Evolutionary conservation across 805 yeast species (phyloP), one percentile per base, ranked within the genome.

Genomic region (Cyberlindnera galapagoensis): DNA sequence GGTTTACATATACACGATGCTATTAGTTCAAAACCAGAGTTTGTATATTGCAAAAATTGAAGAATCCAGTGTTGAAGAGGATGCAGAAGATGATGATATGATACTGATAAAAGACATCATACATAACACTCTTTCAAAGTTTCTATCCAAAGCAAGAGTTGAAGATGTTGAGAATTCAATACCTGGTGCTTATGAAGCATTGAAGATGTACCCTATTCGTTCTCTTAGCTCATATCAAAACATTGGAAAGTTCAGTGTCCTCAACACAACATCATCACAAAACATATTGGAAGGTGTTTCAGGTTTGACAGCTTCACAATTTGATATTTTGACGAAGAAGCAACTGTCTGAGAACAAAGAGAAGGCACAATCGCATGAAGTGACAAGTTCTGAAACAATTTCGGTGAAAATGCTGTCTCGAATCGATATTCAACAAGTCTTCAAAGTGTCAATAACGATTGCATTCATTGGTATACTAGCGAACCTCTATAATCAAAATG

Each of bases 1-100:
- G 6, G 47, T 84, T 9, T 76, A 80, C 40, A 49, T 86, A 12
- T 87, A 82, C 52, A 71, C 69, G 1, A 59, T 84, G 13, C 54
- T 78, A 5, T 46, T 84, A 18, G 25, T 71, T 2, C 49, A 57
- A 18, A 65, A 64, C 29, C 73, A 70, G 41, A 62, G 60, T 3
- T 59, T 57, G 5, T 60, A 82, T 1, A 43, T 71, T 13, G 40
- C 49, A 26, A 52, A 51, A 20, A 20, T 45, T 1, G 46, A 30
- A 5, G 17, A 9, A 9, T n/a, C n/a, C n/a, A n/a, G n/a, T n/a
- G n/a, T n/a, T n/a, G n/a, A n/a, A n/a, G n/a, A n/a, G n/a, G 13
- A 3, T 37, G 21, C 51, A 53, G 34, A 40, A 24, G 61, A 52
- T 5, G 56, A 58, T 28, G 63, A 58, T 9, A 46, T 51, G 4